Evolutionary conservation across 2,329 filamentous ascomycete genomes (phyloP), one percentile per base, ranked within the genome.

Genomic region (Huntiella bhutanensis): DNA sequence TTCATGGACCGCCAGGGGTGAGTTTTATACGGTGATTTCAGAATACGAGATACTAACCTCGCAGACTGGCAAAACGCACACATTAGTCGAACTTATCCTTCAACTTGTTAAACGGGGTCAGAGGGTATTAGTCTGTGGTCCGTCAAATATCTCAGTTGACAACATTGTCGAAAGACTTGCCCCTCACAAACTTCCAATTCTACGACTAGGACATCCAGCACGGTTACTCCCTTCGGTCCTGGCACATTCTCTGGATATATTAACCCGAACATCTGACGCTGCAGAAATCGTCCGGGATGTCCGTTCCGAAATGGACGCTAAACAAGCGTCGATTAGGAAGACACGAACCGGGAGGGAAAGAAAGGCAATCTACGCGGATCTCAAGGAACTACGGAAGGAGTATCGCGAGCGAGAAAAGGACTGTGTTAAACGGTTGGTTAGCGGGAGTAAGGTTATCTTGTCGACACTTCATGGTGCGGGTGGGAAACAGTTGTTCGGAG

Each of bases 121-220:
- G 46, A 75, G 86, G 1, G 68, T 96, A 8, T 69, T 96, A 1
- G 88, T 96, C n/a, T 96, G 91, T 56, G 91, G 88, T 0, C 91
- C 91, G 0, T 94, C 85, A 28, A 98, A 98, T 59, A 87, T 98
- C 54, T 91, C 85, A 0, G 91, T 98, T 1, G 91, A 98, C 69
- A 98, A 98, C 57, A 93, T 98, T 49, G 87, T 95, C 6, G 91
- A 98, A 62, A 77, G 91, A 5, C 71, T 96, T 1, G 76, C 86
- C 2, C 77, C 82, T 0, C 82, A 87, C 60, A 86, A 85, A 56
- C 70, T 95, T 1, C 80, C 85, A 0, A 85, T 96, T 55, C 73
- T 96, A 33, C 80, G 91, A 1, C 73, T 98, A 1, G 91, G 91
- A 1, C 91, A 98, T 60, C 91, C 91, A 0, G 91, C 91, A 1